Base-by-base conservation (phyloP, 1,284 basidiomycete species). In the Tilletia walkeri region DNA sequence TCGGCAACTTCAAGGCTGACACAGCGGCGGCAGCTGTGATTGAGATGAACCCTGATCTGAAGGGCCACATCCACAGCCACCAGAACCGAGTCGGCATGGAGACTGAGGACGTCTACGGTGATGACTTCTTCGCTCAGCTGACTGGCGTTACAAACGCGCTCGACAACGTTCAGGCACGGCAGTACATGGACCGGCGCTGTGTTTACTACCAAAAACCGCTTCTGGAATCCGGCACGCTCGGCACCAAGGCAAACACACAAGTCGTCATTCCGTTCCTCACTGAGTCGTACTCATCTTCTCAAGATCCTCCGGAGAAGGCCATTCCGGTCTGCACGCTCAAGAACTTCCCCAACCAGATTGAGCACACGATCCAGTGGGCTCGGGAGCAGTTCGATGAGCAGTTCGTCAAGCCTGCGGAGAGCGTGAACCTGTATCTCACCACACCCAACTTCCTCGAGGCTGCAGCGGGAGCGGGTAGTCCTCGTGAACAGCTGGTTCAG, bases 81-180 rank as follows among this genome's bases (percentile, higher is more conserved):
- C 94, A 99, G 86, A 94, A 99, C 80, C 90, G 94, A 41, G 97
- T 99, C 36, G 96, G 96, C 4, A 70, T 73, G 39, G 90, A 91
- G 67, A 95, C 95, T 45, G 96, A 99, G 95, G 94, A 91, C 79
- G 86, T 94, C 61, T 99, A 97, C 80, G 90, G 91, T 67, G 91
- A 95, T 75, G 88, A 88, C 36, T 98, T 99, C 80, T 99, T 98
- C 82, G 88, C 88, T 53, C 86, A 86, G 68, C 88, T 99, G 53
- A 93, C 98, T 78, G 93, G 93, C 72, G 94, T 99, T 4, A 99
- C 96, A n/a, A 99, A 99, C 84, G 96, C 97, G n/a, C 86, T 99
- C 72, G 96, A 99, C 86, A 99, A 99, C 76, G 91, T 99, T 71
- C 89, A 91, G 86, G 95, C 96, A 14, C 92, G 94, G 80, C 88